A percentile compares a stretch with the other conserved stretches of the same genome.
Conservation (phyloP, 2,329 filamentous ascomycete genomes). For the Phyllosticta citribraziliensis region DNA sequence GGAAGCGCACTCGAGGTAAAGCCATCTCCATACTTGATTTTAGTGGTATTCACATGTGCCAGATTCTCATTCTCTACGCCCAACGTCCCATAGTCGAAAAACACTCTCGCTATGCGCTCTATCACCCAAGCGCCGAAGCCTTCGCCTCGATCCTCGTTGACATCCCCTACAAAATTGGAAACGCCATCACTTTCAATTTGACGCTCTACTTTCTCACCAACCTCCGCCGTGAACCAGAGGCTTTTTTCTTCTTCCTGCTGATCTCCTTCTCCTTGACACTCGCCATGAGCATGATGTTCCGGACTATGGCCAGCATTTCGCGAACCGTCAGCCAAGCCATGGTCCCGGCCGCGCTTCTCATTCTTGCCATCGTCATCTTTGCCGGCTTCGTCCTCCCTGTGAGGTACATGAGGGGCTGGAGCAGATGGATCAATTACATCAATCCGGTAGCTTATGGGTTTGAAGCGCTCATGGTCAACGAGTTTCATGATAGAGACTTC, state of each 20-base stretch:
- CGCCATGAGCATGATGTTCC: constrained; percentile 79
- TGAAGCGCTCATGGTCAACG: constrained; percentile 72
- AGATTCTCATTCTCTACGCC: constrained; percentile 49
- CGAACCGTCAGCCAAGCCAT: constrained; percentile 53
- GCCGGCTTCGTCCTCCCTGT: constrained; percentile 55
- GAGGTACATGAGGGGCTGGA: constrained; percentile 66
- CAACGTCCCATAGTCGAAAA: constrained; percentile 91
- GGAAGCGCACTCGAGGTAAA: constrained; percentile 62
- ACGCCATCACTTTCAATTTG: constrained; percentile 67
- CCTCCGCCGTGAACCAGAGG: constrained; percentile 59
- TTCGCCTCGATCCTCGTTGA: constrained; percentile 78
- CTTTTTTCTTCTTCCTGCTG: constrained; percentile 80
- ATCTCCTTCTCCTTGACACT: constrained; percentile 64
- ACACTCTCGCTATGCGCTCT: constrained; percentile 74
- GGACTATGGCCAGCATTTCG: constrained; percentile 67
- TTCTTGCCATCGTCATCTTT: constrained; percentile 55
- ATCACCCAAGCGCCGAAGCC: constrained; percentile 85
- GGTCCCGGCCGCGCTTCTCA: constrained; percentile 47
- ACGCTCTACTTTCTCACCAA: constrained; percentile 82
- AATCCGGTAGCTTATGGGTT: constrained; percentile 74
- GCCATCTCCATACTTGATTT: constrained; percentile 2
- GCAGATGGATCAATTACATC: constrained; percentile 73
- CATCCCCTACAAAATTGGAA: constrained; percentile 71
- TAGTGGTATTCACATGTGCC: background rate
- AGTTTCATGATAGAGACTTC: constrained; percentile 56